A percentile compares a stretch with the other conserved stretches of the same genome.
phyloP scores from a whole-genome alignment of 176 grass and related monocot genomes.

The Phyllostachys edulis region DNA sequence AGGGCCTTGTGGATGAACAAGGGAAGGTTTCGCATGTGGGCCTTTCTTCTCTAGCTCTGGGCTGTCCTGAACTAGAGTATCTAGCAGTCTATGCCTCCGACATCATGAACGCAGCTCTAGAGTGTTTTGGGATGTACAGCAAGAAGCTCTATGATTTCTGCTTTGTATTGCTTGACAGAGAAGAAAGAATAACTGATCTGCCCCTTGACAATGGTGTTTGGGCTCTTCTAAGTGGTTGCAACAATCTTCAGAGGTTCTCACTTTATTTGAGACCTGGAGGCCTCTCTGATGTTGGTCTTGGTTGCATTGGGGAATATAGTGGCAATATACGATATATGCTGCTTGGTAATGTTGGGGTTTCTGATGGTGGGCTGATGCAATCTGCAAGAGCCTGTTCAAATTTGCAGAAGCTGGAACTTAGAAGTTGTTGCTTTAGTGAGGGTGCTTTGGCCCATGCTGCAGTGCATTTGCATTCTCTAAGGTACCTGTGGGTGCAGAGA shows the following conservation, averaged over 20 bases:
- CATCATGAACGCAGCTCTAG: slow-evolving; percentile 26
- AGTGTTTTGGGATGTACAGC: slow-evolving; percentile 1
- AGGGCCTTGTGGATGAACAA: slow-evolving; percentile 20
- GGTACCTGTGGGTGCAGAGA: neutral
- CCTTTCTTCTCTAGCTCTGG: neutral
- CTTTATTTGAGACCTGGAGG: neutral
- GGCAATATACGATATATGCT: neutral
- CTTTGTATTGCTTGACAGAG: slow-evolving; percentile 25
- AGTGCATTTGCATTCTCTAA: neutral
- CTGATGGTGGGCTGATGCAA: slow-evolving; percentile 10
- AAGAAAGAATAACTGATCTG: neutral
- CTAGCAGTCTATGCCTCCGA: slow-evolving; percentile 32
- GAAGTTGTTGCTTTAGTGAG: slow-evolving; percentile 25
- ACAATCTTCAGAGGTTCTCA: neutral
- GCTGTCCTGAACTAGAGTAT: slow-evolving; percentile 35
- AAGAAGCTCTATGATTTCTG: slow-evolving; percentile 31
- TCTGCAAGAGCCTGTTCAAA: slow-evolving; percentile 1
- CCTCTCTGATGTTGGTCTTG: neutral
- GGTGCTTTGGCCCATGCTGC: neutral
- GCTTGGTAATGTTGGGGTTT: slow-evolving; percentile 34
- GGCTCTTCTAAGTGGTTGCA: neutral
- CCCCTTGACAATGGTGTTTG: neutral
- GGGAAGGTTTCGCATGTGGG: slow-evolving; percentile 22
- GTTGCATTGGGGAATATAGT: neutral
- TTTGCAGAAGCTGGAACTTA: slow-evolving; percentile 28